Base-by-base conservation (phyloP, 2,329 filamentous ascomycete genomes). In the Cordyceps militaris region DNA sequence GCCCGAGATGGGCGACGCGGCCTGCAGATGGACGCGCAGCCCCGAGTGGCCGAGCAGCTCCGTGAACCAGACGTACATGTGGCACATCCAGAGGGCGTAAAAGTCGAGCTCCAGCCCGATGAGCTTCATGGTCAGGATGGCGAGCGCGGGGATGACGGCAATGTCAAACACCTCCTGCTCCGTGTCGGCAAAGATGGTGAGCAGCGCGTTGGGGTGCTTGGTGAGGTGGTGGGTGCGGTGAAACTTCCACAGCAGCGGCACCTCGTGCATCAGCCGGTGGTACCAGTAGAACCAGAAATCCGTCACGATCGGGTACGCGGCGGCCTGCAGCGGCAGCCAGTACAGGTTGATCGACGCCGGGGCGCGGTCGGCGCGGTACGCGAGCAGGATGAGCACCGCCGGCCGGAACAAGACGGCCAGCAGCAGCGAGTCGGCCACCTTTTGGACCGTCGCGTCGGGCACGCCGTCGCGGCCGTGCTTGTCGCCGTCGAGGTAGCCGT, bases 31-130 rank as follows among this genome's bases (percentile, higher is more conserved):
- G 7, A 76, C 48, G 2, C 74, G 70, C 24, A 76, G 56, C 0
- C 73, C 73, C 23, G 67, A 71, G 56, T 76, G 73, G 7, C 73
- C 73, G 19, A 66, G 62, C 4, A 74, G 52, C 59, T 76, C 73
- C 13, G 71, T 64, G 62, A 70, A 77, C 7, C 72, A 66, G 24
- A 77, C 66, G 49, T 74, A 77, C 57, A 73, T 66, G 56, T 76
- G 71, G 62, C 74, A 76, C 16, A 77, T 61, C 74, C 74, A 77
- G 72, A 71, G 74, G 32, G 76, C 73, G 47, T 76, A 76, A 61
- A 78, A 77, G 3, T 71, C 72, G 69, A 77, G 71, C 0, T 73
- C 73, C 7, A 76, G 34, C 0, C 73, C 72, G 34, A 67, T 9
- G 2, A 55, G n/a, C 54, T 67, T 71, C 36, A 76, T 56, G 1